Evolutionary conservation across 345 rosid species (phyloP), one percentile per base, ranked within the genome.

Genomic region (Camelina hispida): DNA sequence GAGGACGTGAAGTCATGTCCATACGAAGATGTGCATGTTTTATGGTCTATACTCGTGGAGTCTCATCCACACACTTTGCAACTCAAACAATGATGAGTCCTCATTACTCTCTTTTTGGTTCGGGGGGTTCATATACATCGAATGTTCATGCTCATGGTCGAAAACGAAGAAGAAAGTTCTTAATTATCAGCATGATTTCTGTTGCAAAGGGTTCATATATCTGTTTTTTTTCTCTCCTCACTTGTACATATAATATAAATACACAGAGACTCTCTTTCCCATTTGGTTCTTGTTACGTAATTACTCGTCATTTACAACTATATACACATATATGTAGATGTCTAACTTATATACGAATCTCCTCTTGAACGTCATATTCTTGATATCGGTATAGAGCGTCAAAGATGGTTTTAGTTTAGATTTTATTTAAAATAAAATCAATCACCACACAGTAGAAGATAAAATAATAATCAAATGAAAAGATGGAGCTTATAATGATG

Each of bases 1-100:
- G 96, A 88, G 75, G 98, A 91, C 81, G 97, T 91, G 66, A 91
- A 91, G 76, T 88, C 98, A 16, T 91, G 96, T 71, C 87, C 88
- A 22, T 91, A 80, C 37, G 97, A 94, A 85, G 97, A 93, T 83
- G 97, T 91, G 46, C 98, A 91, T 44, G 87, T 91, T 7, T 88
- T 93, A 28, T 89, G 93, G 98, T 91, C 96, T 57, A 89, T 91
- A 76, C 86, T 91, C 9, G 96, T 91, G 77, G 96, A 93, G 63
- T 84, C 98, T n/a, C 85, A 87, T 54, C 22, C 85, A 62, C 84
- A 87, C 34, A 54, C 87, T 60, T 47, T 79, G 71, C 81, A 83
- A 69, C 70, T 82, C 69, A 85, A 84, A 71, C 80, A 78, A 47
- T 81, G 77, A 89, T 30, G 23, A 61, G 37, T 57, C 44, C 67